Base-by-base conservation (phyloP, 2,329 filamentous ascomycete species). In the Fusarium sp. region DNA sequence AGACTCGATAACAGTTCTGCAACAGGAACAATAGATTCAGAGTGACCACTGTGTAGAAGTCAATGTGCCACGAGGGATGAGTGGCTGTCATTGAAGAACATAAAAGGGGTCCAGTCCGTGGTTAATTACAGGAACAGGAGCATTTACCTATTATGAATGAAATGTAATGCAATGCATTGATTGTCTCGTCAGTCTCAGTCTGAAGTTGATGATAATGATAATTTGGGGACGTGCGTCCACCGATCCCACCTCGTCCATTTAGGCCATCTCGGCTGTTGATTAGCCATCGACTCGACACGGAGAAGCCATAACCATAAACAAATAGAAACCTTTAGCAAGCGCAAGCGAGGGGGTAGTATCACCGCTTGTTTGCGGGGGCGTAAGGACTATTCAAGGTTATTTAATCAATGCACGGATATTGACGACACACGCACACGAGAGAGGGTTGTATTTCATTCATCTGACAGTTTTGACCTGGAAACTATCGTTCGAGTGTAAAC, bases 351-450 rank as follows among this genome's bases (percentile, higher is more conserved):
- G 37, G 56, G 43, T 38, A 39, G 52, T 35, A 60, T 46, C 61
- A 60, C 53, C 28, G 33, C 26, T 20, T 39, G 16, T 41, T 65
- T 58, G 53, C 53, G 53, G 62, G 62, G 50, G 33, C 44, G 43
- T 63, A 48, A 63, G 29, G 43, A 44, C 35, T 62, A 44, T 54
- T 62, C 57, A 55, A 62, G 43, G 57, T 57, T 59, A 52, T 57
- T 65, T 48, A 38, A 66, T 66, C 46, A 66, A 66, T 66, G 63
- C 54, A 66, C 54, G 61, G 61, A 60, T 66, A 55, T 58, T 58
- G 50, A 37, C 48, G 35, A 52, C 35, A 52, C 21, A 42, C 8
- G 15, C 38, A 13, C 38, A 39, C 38, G 20, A 53, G 28, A 28
- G 39, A 46, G 18, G 39, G 21, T 28, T 62, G 16, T 26, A 28